Evolutionary conservation across 2,329 filamentous ascomycete genomes (phyloP).

Genomic region (Sporothrix pallida): DNA sequence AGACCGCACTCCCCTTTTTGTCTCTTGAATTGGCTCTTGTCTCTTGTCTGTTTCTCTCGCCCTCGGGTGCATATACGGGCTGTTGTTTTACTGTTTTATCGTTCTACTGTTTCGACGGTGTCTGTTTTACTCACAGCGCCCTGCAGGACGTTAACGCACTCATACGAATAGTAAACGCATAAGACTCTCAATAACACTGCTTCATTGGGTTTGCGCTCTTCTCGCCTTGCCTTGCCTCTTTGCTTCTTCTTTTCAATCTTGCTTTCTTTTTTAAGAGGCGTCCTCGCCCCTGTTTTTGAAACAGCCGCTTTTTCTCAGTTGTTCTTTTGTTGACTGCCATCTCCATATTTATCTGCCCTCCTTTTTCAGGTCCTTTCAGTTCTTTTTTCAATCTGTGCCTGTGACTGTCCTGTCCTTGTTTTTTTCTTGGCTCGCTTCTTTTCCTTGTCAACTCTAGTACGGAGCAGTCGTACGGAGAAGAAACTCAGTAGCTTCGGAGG

Average conservation of each 20-base stretch:
- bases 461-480: too few relatives aligned
- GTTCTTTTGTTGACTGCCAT: slow-evolving; percentile 1
- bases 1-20: neutral
- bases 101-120: too few relatives aligned
- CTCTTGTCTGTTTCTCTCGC: neutral
- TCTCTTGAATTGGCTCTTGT: neutral
- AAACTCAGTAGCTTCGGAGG: neutral
- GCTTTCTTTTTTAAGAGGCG: neutral
- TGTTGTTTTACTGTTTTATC: neutral
- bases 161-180: neutral
- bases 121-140: neutral
- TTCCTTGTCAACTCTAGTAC: neutral
- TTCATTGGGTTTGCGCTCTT: slow-evolving; percentile 8
- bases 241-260: slow-evolving; percentile 5
- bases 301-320: neutral
- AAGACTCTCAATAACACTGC: neutral
- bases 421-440: slow-evolving; percentile 7
- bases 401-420: slow-evolving; percentile 15
- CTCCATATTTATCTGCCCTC: slow-evolving; percentile 7
- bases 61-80: neutral
- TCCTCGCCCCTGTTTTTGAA: slow-evolving; percentile 6
- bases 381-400: neutral
- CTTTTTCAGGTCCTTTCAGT: slow-evolving; percentile 17
- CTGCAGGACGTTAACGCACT: neutral
- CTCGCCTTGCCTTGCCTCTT: too few relatives aligned